A percentile compares a stretch with the other conserved stretches of the same genome.
phyloP scores from a whole-genome alignment of 73 alveolate genomes.

The Blepharisma stoltei region DNA sequence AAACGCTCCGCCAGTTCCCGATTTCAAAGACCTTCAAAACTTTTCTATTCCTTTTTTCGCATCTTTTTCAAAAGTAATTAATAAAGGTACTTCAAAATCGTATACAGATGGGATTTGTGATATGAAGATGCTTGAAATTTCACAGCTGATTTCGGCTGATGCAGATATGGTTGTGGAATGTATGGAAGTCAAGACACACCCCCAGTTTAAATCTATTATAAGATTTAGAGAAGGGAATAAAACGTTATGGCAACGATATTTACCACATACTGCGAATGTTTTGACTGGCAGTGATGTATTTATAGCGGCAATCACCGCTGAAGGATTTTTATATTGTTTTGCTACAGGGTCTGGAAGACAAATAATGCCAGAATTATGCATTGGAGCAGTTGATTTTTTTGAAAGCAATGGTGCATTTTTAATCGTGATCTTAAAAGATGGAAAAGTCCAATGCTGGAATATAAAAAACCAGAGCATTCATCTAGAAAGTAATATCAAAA shows the following conservation, averaged over 20 bases:
- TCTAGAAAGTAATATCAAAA: not conserved
- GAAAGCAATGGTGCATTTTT: conserved; percentile 1
- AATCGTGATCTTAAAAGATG: not conserved
- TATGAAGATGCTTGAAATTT: not conserved
- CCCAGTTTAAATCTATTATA: not conserved
- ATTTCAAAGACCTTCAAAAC: not conserved
- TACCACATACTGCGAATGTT: not conserved
- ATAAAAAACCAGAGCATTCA: not conserved
- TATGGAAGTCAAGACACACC: not conserved
- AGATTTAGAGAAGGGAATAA: conserved; percentile 5
- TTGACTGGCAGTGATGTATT: not conserved
- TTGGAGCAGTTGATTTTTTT: not conserved
- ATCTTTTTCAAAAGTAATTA: not conserved
- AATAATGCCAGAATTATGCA: not conserved
- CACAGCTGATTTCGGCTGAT: not conserved
- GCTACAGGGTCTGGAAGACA: not conserved
- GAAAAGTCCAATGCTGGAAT: not conserved
- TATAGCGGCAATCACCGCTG: not conserved
- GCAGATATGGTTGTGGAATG: conserved; percentile 5
- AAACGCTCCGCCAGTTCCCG: not conserved
- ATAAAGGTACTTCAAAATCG: not conserved
- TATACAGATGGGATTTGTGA: not conserved
- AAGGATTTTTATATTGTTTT: conserved; percentile 14
- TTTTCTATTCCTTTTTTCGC: not conserved
- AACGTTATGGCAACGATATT: not conserved